Conservation (phyloP, 2,329 filamentous ascomycete genomes). For the Fusarium subtropicale region DNA sequence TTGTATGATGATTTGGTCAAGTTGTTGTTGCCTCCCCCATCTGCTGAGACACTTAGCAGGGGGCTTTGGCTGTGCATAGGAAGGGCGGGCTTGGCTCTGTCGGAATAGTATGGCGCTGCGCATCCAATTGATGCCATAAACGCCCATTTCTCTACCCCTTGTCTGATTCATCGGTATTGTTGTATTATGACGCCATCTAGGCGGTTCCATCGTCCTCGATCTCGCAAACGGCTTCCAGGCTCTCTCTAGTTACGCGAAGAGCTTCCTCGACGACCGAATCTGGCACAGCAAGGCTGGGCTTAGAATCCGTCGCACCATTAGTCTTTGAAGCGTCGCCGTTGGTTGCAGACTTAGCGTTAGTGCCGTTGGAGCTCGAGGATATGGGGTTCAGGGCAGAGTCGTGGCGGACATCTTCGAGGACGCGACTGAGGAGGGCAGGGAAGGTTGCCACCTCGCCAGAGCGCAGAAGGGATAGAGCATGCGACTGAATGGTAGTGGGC, state of each 20-base stretch:
- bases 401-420: slow-evolving; percentile 71
- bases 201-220: slow-evolving; percentile 48
- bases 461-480: slow-evolving; percentile 70
- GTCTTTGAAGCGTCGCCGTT: slow-evolving; percentile 50
- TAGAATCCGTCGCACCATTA: slow-evolving; percentile 44
- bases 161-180: neutral
- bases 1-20: neutral
- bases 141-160: neutral
- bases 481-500: slow-evolving; percentile 69
- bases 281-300: slow-evolving; percentile 65
- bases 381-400: slow-evolving; percentile 53
- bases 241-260: slow-evolving; percentile 68
- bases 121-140: neutral
- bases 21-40: neutral
- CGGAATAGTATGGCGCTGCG: neutral
- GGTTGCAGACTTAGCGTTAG: slow-evolving; percentile 47
- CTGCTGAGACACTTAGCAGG: neutral
- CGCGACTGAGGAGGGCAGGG: slow-evolving; percentile 68
- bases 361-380: slow-evolving; percentile 48
- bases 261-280: slow-evolving; percentile 71
- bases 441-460: slow-evolving; percentile 70
- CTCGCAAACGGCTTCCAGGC: slow-evolving; percentile 63
- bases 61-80: neutral
- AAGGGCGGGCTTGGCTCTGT: neutral
- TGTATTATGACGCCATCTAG: neutral